Base-by-base conservation (phyloP, 139 green algal genomes). In the Axilococcus clingmanii region DNA sequence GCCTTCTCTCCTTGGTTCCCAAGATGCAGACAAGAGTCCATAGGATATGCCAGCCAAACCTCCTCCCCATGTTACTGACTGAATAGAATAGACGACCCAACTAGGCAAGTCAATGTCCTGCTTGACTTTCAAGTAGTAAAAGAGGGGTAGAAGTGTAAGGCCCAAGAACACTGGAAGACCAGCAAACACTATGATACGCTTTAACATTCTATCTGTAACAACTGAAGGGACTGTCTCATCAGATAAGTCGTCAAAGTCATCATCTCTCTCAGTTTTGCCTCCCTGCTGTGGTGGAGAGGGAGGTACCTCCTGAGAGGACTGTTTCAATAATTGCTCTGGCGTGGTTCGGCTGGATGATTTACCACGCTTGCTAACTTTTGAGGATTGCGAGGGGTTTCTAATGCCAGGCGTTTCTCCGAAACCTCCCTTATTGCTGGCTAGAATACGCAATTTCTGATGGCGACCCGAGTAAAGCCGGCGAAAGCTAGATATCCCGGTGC, bases 1-100 rank as follows among this genome's bases (percentile, higher is more conserved):
- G 31, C 73, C 83, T 61, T 84, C 77, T 7, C 66, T 53, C 20
- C 37, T 44, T 1, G 69, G 76, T 47, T 92, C 83, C 77, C 79
- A 93, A 29, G 46, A 74, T 28, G 71, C 60, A 9, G 56, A 77
- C 34, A 93, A 52, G 22, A 84, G 78, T 37, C 81, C 83, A 32
- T 88, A 89, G 0, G 72, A 74, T 52, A 90, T 89, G 41, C 81
- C 83, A 42, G 76, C 27, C 51, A 88, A 53, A 22, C 76, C 82
- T 23, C 63, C 81, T n/a, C 82, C 82, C 58, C 87, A 91, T n/a
- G 70, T 73, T 2, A 76, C 28, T 2, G 64, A 59, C 34, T 66
- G 51, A 5, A 68, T 57, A 14, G 80, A 43, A 42, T 85, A 88
- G 0, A 83, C 77, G 7, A 77, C 46, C 71, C 66, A 82, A 6